Percentiles rank a stretch among this genome's conserved stretches.
These are phyloP conservation scores for Sisymbrium altissimum DNA, from an alignment of 345 rosid species.

Conservation along the genomic window DNA sequence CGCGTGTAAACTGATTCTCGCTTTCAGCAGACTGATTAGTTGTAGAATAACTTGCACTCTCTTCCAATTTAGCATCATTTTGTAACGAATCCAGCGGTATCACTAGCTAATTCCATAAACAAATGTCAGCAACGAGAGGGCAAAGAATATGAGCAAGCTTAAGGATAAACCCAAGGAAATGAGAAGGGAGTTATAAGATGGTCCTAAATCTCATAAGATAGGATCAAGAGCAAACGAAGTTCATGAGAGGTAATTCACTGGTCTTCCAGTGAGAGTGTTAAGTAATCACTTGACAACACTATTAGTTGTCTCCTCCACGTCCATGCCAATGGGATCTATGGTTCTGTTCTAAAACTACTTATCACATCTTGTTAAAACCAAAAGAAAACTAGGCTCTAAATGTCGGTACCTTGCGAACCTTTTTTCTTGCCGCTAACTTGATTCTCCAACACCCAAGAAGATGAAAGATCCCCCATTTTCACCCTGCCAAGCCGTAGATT, in stretches of 20 bases:
- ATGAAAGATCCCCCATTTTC: slow-evolving; percentile 82
- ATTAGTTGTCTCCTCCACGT: not conserved
- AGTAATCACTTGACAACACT: not conserved
- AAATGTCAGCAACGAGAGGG: slow-evolving; percentile 7
- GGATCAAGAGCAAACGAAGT: not conserved
- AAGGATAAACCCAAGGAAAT: slow-evolving; percentile 8
- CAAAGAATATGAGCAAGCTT: not conserved
- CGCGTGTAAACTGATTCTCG: slow-evolving; percentile 29
- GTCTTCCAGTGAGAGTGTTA: not conserved
- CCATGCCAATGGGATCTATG: not conserved
- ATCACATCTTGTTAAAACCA: not conserved
- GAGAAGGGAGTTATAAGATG: not conserved
- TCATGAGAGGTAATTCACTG: no score
- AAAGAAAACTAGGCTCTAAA: not conserved
- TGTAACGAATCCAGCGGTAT: slow-evolving; percentile 37
- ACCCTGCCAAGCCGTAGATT: slow-evolving; percentile 54
- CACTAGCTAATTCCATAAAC: slow-evolving; percentile 34
- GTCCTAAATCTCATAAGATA: not conserved
- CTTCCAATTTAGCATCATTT: slow-evolving; percentile 35
- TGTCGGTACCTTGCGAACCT: slow-evolving; percentile 47
- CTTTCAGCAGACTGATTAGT: slow-evolving; percentile 34
- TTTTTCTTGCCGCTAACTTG: slow-evolving; percentile 37
- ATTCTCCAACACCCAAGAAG: slow-evolving; percentile 86
- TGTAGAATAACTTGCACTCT: slow-evolving; percentile 28
- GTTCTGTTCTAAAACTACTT: not conserved